A percentile compares a stretch with the other conserved stretches of the same genome.
These are phyloP conservation scores for Asterella californica DNA, from an alignment of 225 moss, liverwort and hornwort genomes.

Conservation along the genomic window DNA sequence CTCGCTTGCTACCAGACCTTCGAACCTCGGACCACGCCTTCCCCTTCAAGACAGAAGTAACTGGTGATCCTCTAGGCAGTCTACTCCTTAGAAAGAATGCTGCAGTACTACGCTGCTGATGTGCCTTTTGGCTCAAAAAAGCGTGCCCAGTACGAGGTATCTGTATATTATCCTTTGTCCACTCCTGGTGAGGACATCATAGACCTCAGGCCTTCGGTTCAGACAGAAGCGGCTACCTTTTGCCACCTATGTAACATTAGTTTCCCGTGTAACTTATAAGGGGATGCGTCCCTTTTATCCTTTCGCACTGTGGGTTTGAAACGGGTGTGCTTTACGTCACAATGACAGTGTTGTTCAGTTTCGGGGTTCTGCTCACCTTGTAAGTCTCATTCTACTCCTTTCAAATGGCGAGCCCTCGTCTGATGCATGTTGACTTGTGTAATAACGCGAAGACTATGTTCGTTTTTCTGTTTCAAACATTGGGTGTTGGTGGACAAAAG, in stretches of 20 bases:
- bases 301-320: not conserved
- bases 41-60: constrained; percentile 25
- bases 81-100: not conserved
- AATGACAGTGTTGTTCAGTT: not conserved
- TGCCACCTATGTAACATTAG: not conserved
- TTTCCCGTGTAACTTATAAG: not conserved
- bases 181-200: not conserved
- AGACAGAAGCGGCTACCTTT: not conserved
- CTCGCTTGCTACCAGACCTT: constrained; percentile 7
- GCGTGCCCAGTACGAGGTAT: too few relatives aligned
- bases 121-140: not conserved
- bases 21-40: constrained; percentile 8
- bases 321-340: not conserved
- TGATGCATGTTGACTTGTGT: not conserved
- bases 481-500: not conserved
- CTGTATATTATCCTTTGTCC: not conserved
- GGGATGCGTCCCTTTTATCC: not conserved
- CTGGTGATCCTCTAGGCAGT: constrained; percentile 1
- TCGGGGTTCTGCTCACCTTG: not conserved
- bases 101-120: not conserved
- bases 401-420: not conserved
- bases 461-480: not conserved
- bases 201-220: not conserved
- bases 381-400: not conserved
- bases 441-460: not conserved